Evolutionary conservation across 2,329 filamentous ascomycete genomes (phyloP), one percentile per base, ranked within the genome.

Genomic region (Colletotrichum scovillei): DNA sequence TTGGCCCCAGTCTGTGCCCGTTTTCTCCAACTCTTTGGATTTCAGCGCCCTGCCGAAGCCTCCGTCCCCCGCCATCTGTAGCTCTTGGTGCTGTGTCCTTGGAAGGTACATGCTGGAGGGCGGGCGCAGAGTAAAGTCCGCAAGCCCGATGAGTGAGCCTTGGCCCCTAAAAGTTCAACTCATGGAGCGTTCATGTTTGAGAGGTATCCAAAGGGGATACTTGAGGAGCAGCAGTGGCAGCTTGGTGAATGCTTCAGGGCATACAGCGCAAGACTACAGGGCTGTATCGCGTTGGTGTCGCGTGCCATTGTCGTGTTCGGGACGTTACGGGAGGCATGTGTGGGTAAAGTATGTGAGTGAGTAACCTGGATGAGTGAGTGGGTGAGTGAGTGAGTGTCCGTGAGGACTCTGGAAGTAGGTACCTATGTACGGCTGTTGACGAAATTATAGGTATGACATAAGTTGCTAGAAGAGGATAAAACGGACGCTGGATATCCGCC

Each of bases 1-100:
- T 73, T 73, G 70, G 67, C 70, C 16, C 70, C 46, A 73, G 70
- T 73, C 70, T 70, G 70, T 73, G 70, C 70, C 49, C 62, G n/a
- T 32, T 42, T 26, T 32, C 28, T 22, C 52, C 63, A 56, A 38
- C 35, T 35, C 55, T 42, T 19, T 19, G 38, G 16, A 16, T 42
- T 42, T 42, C 65, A 72, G 69, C 65, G 56, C 24, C 30, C 24
- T 38, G 46, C 67, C 67, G 62, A 46, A 55, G 56, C 30, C 53
- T 35, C 62, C 62, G 26, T 35, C 4, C 24, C 53, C 52, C 42
- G 67, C 28, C 42, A 19, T 22, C 42, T 22, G 42, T 22, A 19
- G 42, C 42, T 49, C 42, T 49, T 9, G 42, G 19, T 19, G 12
- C 16, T 42, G 5, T 19, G 12, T 19, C 12, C 16, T 42, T 42